These are phyloP conservation scores for Adiantum capillusveneris DNA, from an alignment of 75 land plant species.

Conservation along the genomic window DNA sequence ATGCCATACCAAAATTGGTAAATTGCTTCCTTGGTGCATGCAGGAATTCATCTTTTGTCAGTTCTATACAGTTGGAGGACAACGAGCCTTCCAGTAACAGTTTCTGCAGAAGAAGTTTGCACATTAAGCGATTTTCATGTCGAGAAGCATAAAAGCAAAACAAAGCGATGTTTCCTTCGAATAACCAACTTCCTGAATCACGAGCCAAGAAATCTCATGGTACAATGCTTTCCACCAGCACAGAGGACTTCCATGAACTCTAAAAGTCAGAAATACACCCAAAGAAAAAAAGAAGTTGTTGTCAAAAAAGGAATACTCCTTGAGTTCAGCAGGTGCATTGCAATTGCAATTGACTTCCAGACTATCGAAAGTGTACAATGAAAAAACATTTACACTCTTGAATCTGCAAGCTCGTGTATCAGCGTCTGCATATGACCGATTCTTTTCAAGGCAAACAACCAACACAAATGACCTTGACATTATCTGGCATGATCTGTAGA, in stretches of 20 bases:
- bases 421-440: no score
- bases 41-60: constrained; percentile 27
- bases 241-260: constrained; percentile 69
- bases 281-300: no score
- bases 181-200: constrained; percentile 28
- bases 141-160: no score
- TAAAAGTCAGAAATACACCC: constrained; percentile 1
- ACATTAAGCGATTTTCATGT: neutral
- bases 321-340: neutral
- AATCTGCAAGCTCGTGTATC: neutral
- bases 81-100: constrained; percentile 35
- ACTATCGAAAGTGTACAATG: no score
- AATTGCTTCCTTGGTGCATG: constrained; percentile 30
- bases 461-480: no score
- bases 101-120: constrained; percentile 8
- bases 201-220: constrained; percentile 61
- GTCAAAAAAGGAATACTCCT: neutral
- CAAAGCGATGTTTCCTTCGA: neutral
- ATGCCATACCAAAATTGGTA: constrained; percentile 24
- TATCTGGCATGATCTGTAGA: no score
- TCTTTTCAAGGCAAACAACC: no score
- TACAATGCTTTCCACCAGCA: constrained; percentile 60
- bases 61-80: constrained; percentile 30
- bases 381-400: no score
- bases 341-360: no score